Conservation (phyloP, 345 rosid genomes). For the Aquilaria malaccensis region DNA sequence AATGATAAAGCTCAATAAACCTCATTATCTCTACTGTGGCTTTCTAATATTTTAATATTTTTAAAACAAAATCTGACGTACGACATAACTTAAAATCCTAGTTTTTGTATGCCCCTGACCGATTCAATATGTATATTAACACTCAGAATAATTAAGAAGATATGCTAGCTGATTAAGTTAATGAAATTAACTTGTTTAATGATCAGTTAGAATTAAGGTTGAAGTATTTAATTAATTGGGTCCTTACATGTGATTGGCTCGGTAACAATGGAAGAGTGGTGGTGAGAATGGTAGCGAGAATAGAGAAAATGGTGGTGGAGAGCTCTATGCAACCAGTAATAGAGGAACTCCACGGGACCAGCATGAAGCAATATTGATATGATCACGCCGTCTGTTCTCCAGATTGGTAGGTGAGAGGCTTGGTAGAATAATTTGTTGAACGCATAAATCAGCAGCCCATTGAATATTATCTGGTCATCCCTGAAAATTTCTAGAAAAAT, state of each 20-base stretch:
- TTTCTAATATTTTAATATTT: too few relatives aligned
- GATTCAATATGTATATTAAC: too few relatives aligned
- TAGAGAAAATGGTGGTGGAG: constrained; percentile 81
- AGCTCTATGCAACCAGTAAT: constrained; percentile 78
- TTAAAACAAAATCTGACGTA: too few relatives aligned
- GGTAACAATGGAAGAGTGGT: constrained; percentile 76
- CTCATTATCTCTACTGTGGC: too few relatives aligned
- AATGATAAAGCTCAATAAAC: too few relatives aligned
- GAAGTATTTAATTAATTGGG: not conserved
- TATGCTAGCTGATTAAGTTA: too few relatives aligned
- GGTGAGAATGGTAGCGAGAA: constrained; percentile 91
- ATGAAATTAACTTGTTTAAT: too few relatives aligned
- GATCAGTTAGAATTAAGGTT: not conserved
- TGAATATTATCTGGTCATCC: constrained; percentile 73
- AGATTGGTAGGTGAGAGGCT: constrained; percentile 36
- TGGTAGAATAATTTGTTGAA: constrained; percentile 10
- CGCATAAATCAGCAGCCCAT: constrained; percentile 39
- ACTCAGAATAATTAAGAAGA: too few relatives aligned
- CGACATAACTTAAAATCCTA: not conserved
- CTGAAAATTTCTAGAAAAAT: constrained; percentile 17
- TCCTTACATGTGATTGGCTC: constrained; percentile 73
- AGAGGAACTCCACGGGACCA: constrained; percentile 76
- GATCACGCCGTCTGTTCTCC: constrained; percentile 57
- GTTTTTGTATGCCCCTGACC: too few relatives aligned
- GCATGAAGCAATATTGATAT: constrained; percentile 41